Base-by-base conservation (phyloP, 192 early-diverging fungal species). In the Umbelopsis sp. region DNA sequence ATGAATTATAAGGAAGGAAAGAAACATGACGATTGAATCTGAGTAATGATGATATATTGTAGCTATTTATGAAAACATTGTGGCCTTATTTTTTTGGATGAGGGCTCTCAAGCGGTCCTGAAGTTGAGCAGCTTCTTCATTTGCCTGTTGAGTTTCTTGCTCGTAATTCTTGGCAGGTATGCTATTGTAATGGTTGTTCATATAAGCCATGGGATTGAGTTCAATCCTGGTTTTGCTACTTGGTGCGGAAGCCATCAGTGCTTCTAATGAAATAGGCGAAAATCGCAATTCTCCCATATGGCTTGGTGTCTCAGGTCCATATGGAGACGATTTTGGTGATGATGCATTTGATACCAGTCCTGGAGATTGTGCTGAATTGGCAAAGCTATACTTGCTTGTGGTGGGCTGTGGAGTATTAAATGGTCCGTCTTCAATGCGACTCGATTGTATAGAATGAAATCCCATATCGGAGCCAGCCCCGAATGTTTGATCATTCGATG, bases 381-480 rank as follows among this genome's bases (percentile, higher is more conserved):
- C 7, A 16, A 30, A 4, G 30, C 13, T n/a, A 30, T 12, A 15
- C 18, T 13, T 35, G 30, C 25, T 25, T 27, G 25, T 27, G 27
- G 30, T 10, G 18, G 13, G 12, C 25, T 16, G 12, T 35, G 37
- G 55, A 15, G 55, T 35, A 25, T n/a, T 16, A 4, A 61, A 25
- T 4, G 27, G 27, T 33, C 27, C 5, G 30, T 61, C 25, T 18
- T 18, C 25, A 16, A 25, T n/a, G 5, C 55, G 55, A 35, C 23
- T 25, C 1, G 15, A 33, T 16, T 11, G 27, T 33, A 16, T 18
- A 61, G 37, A 41, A 41, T 35, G 11, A 30, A 11, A 2, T 12
- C 27, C 30, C 55, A 16, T 61, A 37, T 61, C 55, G 55, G 55
- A 61, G 55, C 55, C 55, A 12, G 55, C 55, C 30, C 55, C 55